Percentiles rank a stretch among this genome's conserved stretches.
These are phyloP conservation scores for Phytophthora constricta DNA, from an alignment of 352 stramenopile genomes.

Conservation along the genomic window DNA sequence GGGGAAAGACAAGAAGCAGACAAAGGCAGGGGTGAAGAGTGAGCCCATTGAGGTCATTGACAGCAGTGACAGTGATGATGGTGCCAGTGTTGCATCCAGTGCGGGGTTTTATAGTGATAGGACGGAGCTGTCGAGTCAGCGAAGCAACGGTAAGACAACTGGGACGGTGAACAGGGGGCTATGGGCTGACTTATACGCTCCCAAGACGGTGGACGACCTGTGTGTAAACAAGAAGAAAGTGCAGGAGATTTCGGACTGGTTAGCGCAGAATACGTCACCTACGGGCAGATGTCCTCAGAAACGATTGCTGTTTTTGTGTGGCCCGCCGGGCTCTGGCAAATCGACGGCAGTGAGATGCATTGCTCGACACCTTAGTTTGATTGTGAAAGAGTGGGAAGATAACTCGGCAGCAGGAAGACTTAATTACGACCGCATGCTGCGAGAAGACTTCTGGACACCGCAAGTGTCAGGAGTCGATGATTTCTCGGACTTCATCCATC, in stretches of 20 bases:
- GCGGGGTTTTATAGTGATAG: not conserved
- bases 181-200: constrained; percentile 60
- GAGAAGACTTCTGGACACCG: constrained; percentile 53
- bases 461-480: constrained; percentile 70
- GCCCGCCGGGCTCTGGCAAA: constrained; percentile 81
- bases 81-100: constrained; percentile 13
- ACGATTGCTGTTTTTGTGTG: constrained; percentile 82
- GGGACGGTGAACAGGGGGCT: constrained; percentile 28
- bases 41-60: constrained; percentile 43
- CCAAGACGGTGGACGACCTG: constrained; percentile 62
- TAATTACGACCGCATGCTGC: constrained; percentile 58
- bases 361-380: constrained; percentile 47
- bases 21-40: not conserved
- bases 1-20: constrained; percentile 18
- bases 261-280: constrained; percentile 38
- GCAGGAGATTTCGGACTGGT: constrained; percentile 73
- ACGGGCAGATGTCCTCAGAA: constrained; percentile 32
- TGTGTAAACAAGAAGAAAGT: constrained; percentile 88
- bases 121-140: not conserved
- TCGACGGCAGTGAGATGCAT: constrained; percentile 79
- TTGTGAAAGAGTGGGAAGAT: constrained; percentile 78
- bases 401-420: constrained; percentile 62
- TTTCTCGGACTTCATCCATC: constrained; percentile 82
- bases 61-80: constrained; percentile 37
- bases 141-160: constrained; percentile 6